phyloP scores from a whole-genome alignment of 257 asterid species.

The Petunia secreta region DNA sequence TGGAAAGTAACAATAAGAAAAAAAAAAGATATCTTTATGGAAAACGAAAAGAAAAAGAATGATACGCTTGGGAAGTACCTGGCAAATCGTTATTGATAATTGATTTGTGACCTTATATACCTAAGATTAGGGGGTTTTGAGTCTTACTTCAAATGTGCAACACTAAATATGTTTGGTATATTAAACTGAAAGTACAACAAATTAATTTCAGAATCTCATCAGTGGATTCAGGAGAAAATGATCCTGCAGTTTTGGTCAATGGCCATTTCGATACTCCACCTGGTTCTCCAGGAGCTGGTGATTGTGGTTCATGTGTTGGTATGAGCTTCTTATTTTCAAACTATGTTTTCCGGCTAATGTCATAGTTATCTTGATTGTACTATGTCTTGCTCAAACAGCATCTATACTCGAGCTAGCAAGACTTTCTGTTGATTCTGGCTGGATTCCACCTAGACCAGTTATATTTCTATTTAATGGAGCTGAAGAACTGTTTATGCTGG shows the following conservation, averaged over 20 bases:
- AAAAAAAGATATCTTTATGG: too few relatives aligned
- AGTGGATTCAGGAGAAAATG: constrained; percentile 64
- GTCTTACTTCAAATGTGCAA: not conserved
- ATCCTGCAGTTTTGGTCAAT: constrained; percentile 80
- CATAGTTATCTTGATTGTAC: constrained; percentile 31
- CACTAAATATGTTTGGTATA: not conserved
- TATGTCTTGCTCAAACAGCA: constrained; percentile 59
- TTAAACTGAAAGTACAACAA: constrained; percentile 11
- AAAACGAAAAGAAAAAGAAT: too few relatives aligned
- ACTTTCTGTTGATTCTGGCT: constrained; percentile 79
- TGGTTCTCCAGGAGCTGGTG: constrained; percentile 99
- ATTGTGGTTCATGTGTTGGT: constrained; percentile 99
- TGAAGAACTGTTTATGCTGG: constrained; percentile 97
- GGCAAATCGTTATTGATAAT: constrained; percentile 9
- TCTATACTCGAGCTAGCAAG: constrained; percentile 94
- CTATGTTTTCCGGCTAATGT: constrained; percentile 19
- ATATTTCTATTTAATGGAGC: constrained; percentile 97
- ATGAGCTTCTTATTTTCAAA: constrained; percentile 34
- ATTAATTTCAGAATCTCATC: constrained; percentile 74
- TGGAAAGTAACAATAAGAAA: not conserved
- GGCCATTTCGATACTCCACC: constrained; percentile 92
- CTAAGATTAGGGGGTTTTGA: not conserved
- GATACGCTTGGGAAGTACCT: not conserved
- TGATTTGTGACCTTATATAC: not conserved
- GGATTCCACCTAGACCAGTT: constrained; percentile 92